Conservation (phyloP, 2,329 filamentous ascomycete genomes). For the Herpomyces periplanetae region DNA sequence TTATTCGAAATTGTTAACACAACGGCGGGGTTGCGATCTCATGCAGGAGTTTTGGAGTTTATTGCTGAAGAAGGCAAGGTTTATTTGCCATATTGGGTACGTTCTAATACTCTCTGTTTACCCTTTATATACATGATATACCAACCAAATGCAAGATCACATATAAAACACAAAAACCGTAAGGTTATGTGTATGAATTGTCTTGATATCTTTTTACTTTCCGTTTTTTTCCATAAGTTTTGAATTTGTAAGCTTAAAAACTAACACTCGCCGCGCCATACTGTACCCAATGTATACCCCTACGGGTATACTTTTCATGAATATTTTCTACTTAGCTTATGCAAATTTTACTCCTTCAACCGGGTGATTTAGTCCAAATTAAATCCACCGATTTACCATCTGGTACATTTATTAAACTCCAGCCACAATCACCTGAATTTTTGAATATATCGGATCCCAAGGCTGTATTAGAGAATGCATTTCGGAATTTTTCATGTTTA, state of each 20-base stretch:
- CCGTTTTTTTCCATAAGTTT: too few relatives aligned
- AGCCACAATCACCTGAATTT: slow-evolving; percentile 69
- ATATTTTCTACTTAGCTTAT: too few relatives aligned
- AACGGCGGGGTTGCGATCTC: slow-evolving; percentile 33
- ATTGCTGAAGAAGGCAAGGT: slow-evolving; percentile 87
- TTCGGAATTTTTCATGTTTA: slow-evolving; percentile 72
- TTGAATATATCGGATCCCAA: slow-evolving; percentile 91
- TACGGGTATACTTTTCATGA: slow-evolving; percentile 1
- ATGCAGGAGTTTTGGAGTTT: slow-evolving; percentile 84
- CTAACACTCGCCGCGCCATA: too few relatives aligned
- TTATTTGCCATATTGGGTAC: slow-evolving; percentile 75
- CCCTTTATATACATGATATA: not conserved
- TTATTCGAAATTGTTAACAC: slow-evolving; percentile 86
- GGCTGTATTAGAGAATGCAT: slow-evolving; percentile 78
- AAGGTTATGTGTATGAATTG: too few relatives aligned
- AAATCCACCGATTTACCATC: slow-evolving; percentile 73
- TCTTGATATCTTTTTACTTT: too few relatives aligned
- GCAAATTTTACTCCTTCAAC: slow-evolving; percentile 54
- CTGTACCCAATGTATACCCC: slow-evolving; percentile 3
- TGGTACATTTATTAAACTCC: slow-evolving; percentile 72
- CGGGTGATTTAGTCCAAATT: slow-evolving; percentile 72
- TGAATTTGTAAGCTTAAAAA: too few relatives aligned
- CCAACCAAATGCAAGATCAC: not conserved
- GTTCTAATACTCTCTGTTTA: slow-evolving; percentile 3
- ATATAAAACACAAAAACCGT: too few relatives aligned